phyloP scores from a whole-genome alignment of 148 eudicot species.

The Vaccinium macrocarpon region DNA sequence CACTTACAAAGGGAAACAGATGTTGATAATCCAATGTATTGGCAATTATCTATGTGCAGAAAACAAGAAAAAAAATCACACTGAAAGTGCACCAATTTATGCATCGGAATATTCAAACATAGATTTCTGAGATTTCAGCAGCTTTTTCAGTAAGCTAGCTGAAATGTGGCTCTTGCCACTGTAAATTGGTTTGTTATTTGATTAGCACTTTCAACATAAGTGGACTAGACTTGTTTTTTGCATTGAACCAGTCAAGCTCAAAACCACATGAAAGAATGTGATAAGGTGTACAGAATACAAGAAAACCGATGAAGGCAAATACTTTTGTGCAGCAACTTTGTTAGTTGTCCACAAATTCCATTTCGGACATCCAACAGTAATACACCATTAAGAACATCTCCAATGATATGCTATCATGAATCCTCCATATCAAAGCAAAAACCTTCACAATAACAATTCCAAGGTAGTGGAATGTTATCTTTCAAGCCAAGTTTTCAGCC shows the following conservation, averaged over 20 bases:
- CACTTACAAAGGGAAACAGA: background rate
- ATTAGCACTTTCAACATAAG: background rate
- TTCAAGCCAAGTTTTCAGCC: background rate
- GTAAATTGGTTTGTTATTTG: background rate
- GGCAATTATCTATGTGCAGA: background rate
- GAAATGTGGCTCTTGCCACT: background rate
- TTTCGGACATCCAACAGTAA: background rate
- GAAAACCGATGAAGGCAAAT: no score
- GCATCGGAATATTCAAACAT: background rate
- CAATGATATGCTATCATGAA: background rate
- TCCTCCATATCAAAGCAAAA: background rate
- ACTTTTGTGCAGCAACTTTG: background rate
- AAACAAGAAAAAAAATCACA: background rate
- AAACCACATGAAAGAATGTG: background rate
- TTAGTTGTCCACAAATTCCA: background rate
- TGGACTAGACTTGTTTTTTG: background rate
- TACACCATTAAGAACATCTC: background rate
- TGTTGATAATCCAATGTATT: background rate
- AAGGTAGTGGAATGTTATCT: background rate
- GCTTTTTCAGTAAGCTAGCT: conserved; percentile 5
- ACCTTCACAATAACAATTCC: background rate
- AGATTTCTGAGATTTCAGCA: background rate
- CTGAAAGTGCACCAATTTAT: background rate
- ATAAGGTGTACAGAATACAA: background rate
- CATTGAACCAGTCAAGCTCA: background rate